Evolutionary conservation across 306 rosid genomes (phyloP).

Genomic region (Castanea mollissima): DNA sequence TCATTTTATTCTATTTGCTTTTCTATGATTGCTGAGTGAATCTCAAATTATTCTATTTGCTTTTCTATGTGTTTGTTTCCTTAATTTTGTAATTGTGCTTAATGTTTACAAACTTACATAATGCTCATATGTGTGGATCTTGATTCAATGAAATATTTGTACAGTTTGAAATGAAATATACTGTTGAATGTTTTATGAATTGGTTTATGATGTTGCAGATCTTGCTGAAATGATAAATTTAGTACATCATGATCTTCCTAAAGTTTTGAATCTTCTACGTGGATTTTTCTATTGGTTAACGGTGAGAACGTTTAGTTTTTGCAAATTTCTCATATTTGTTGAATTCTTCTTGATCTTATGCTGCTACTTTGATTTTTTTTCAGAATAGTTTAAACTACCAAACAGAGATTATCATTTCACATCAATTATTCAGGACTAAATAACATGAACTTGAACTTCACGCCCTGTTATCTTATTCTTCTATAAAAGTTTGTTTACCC

Average conservation of each 20-base stretch:
- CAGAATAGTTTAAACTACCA: not conserved
- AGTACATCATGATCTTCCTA: not conserved
- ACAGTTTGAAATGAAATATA: not conserved
- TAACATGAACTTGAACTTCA: not conserved
- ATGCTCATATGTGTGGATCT: not conserved
- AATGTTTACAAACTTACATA: not conserved
- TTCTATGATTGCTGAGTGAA: too few relatives aligned
- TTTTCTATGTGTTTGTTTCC: not conserved
- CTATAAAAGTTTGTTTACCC: not conserved
- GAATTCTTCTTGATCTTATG: not conserved
- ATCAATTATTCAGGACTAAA: not conserved
- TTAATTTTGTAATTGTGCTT: not conserved
- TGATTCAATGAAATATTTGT: not conserved
- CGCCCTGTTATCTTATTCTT: not conserved
- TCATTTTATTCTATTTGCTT: too few relatives aligned
- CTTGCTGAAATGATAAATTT: not conserved
- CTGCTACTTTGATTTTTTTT: not conserved
- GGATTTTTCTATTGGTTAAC: constrained; percentile 4
- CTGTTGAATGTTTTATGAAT: not conserved
- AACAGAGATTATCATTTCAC: not conserved
- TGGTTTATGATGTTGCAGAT: not conserved
- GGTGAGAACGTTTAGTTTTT: not conserved
- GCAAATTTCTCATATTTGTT: not conserved
- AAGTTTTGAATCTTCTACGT: not conserved
- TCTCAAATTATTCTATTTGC: too few relatives aligned